phyloP scores from a whole-genome alignment of 1,284 basidiomycete genomes.

The Marasmius sp. region DNA sequence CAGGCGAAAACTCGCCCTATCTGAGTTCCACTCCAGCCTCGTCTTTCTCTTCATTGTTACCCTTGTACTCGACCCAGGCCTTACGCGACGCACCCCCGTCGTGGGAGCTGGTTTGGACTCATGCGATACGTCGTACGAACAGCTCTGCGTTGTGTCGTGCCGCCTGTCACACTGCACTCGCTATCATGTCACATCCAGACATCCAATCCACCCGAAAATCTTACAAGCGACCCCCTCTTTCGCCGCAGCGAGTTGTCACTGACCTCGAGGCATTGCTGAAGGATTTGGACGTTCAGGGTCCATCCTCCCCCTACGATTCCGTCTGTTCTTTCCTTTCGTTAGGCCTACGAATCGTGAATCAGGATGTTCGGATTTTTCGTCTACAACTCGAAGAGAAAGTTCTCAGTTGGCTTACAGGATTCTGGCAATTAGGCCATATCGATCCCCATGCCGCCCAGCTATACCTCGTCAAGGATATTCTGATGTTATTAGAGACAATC shows the following conservation, averaged over 20 bases:
- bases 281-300: constrained; percentile 86
- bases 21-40: constrained; percentile 2
- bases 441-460: constrained; percentile 46
- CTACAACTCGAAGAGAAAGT: constrained; percentile 84
- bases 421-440: constrained; percentile 59
- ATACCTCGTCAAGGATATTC: constrained; percentile 58
- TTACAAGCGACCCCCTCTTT: constrained; percentile 41
- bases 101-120: constrained; percentile 83
- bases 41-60: constrained; percentile 7
- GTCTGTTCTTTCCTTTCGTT: constrained; percentile 78
- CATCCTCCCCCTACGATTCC: constrained; percentile 80
- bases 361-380: constrained; percentile 79
- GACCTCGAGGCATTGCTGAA: constrained; percentile 78
- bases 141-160: constrained; percentile 69
- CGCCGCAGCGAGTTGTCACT: constrained; percentile 52
- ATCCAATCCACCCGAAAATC: constrained; percentile 19
- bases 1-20: not conserved
- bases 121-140: constrained; percentile 74
- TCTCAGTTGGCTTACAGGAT: constrained; percentile 77
- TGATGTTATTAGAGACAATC: constrained; percentile 63
- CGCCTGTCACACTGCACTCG: constrained; percentile 76
- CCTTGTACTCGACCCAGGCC: not conserved
- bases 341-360: constrained; percentile 66
- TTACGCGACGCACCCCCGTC: constrained; percentile 29
- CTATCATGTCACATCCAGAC: constrained; percentile 44